A percentile compares a stretch with the other conserved stretches of the same genome.
These are phyloP conservation scores for Fagus crenata DNA, from an alignment of 306 rosid species.

Conservation along the genomic window DNA sequence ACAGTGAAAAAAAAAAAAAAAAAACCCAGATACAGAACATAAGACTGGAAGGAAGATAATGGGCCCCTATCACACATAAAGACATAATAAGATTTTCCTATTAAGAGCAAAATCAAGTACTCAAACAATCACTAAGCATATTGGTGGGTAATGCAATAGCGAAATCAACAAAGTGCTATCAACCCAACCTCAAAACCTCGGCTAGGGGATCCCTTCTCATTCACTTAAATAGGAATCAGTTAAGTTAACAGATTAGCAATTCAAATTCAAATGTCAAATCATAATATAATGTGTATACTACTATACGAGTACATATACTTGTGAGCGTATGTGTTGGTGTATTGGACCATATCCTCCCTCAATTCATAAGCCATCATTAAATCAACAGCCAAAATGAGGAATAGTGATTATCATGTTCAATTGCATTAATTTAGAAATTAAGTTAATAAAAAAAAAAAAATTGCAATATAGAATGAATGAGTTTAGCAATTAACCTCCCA, in stretches of 20 bases:
- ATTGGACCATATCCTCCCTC: no score
- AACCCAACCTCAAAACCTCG: background rate
- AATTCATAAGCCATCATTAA: background rate
- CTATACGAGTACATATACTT: no score
- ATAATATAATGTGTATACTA: no score
- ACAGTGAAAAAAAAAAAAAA: background rate
- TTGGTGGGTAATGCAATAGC: background rate
- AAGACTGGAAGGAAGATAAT: background rate
- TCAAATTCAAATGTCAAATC: background rate
- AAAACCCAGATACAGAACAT: background rate
- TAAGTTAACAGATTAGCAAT: background rate
- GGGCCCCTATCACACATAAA: background rate
- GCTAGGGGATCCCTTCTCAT: background rate
- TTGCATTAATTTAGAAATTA: background rate
- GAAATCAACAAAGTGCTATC: no score
- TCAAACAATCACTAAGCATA: background rate
- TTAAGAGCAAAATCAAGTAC: background rate
- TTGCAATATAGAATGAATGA: background rate
- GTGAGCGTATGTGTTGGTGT: no score
- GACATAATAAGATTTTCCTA: background rate
- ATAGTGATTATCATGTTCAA: background rate
- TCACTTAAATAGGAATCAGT: no score
- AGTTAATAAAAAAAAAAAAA: background rate
- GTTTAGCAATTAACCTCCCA: conserved; percentile 69
- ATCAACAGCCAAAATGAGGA: background rate